Percentiles rank a stretch among this genome's conserved stretches.
These are phyloP conservation scores for Clitopilus passeckerianus DNA, from an alignment of 768 basidiomycete genomes.

Conservation along the genomic window DNA sequence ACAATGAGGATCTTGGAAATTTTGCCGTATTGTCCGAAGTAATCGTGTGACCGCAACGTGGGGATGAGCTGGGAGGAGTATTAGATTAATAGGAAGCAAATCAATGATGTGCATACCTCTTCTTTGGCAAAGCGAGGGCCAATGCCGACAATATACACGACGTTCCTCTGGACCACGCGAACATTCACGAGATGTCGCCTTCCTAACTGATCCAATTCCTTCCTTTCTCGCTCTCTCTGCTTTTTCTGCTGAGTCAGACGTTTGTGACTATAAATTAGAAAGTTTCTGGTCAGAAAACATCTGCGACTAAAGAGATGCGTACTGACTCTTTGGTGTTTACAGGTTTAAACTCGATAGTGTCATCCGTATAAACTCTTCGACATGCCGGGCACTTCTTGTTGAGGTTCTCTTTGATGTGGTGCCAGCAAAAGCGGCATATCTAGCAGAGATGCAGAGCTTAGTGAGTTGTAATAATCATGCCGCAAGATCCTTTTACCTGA, in stretches of 20 bases:
- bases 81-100: slow-evolving; percentile 7
- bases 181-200: slow-evolving; percentile 88
- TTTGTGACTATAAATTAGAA: slow-evolving; percentile 63
- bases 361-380: slow-evolving; percentile 87
- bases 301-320: slow-evolving; percentile 10
- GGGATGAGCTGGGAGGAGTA: slow-evolving; percentile 65
- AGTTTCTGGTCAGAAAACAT: slow-evolving; percentile 7
- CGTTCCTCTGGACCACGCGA: slow-evolving; percentile 93
- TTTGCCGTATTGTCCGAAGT: slow-evolving; percentile 98
- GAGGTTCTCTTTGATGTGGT: slow-evolving; percentile 94
- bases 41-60: slow-evolving; percentile 89
- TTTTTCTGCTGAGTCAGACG: slow-evolving; percentile 94
- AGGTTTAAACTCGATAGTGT: slow-evolving; percentile 91
- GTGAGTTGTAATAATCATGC: background rate
- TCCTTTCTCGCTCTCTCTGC: slow-evolving; percentile 89
- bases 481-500: slow-evolving; percentile 51
- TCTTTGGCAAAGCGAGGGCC: slow-evolving; percentile 93
- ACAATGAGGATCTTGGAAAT: slow-evolving; percentile 92
- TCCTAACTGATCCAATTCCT: slow-evolving; percentile 84
- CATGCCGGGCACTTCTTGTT: slow-evolving; percentile 98
- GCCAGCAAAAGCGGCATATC: slow-evolving; percentile 99
- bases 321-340: slow-evolving; percentile 94
- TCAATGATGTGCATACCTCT: slow-evolving; percentile 56
- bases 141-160: slow-evolving; percentile 94
- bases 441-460: slow-evolving; percentile 24